Evolutionary conservation across 345 rosid species (phyloP).

Genomic region (Jatropha curcas): DNA sequence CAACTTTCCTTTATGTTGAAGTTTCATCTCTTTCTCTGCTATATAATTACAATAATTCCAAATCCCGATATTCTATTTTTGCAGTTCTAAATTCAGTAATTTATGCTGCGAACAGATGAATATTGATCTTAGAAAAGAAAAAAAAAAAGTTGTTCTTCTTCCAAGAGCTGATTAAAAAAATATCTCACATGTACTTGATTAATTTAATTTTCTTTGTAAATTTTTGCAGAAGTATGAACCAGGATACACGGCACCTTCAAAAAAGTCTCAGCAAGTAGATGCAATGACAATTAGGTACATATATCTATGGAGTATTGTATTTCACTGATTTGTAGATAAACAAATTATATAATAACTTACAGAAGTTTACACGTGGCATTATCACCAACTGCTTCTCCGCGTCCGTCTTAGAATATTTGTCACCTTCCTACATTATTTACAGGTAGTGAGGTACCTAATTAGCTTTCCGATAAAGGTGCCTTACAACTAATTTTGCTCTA

Average conservation of each 20-base stretch:
- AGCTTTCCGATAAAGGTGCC: constrained; percentile 7
- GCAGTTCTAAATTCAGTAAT: neutral
- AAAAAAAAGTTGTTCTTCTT: no score
- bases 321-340: neutral
- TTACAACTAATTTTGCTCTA: constrained; percentile 28
- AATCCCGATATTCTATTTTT: no score
- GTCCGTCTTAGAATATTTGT: constrained; percentile 7
- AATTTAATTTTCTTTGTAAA: no score
- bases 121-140: no score
- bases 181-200: no score
- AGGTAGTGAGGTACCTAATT: neutral
- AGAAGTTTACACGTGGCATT: constrained; percentile 4
- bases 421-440: no score
- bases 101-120: neutral
- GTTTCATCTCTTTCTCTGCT: constrained; percentile 5
- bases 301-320: neutral
- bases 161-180: no score
- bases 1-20: constrained; percentile 17
- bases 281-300: constrained; percentile 64
- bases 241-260: constrained; percentile 67
- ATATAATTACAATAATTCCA: no score
- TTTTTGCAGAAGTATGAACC: constrained; percentile 61
- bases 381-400: constrained; percentile 1
- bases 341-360: neutral
- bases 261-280: constrained; percentile 55